Conservation (phyloP, 441 rosid species). For the Euphorbia celastroides region DNA sequence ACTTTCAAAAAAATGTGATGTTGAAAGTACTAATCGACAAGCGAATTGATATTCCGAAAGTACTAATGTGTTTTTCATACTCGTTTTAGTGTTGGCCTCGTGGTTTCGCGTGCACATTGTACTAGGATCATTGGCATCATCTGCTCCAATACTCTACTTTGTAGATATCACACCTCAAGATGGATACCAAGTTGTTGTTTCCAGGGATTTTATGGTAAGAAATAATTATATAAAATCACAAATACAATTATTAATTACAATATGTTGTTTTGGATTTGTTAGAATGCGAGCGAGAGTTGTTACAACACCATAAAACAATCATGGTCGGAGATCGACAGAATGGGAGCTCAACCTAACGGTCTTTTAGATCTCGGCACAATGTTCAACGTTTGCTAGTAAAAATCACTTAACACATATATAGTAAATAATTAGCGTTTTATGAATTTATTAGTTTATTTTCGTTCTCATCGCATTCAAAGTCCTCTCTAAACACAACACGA, state of each 20-base stretch:
- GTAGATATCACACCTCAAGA: slow-evolving; percentile 38
- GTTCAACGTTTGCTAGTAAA: slow-evolving; percentile 9
- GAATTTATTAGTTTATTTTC: too few relatives aligned
- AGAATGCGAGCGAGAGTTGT: slow-evolving; percentile 23
- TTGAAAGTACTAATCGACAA: too few relatives aligned
- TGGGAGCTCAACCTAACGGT: slow-evolving; percentile 5
- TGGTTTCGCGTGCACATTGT: slow-evolving; percentile 53
- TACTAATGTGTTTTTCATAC: too few relatives aligned
- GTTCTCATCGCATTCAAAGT: not conserved
- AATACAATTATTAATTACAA: too few relatives aligned
- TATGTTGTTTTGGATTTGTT: not conserved
- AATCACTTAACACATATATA: too few relatives aligned
- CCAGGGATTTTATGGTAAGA: slow-evolving; percentile 46
- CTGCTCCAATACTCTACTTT: slow-evolving; percentile 23
- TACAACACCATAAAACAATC: slow-evolving; percentile 17
- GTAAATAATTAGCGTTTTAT: too few relatives aligned
- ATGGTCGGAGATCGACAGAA: not conserved
- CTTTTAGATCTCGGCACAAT: not conserved
- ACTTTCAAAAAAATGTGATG: too few relatives aligned
- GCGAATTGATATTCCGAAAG: too few relatives aligned
- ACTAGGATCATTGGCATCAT: slow-evolving; percentile 52
- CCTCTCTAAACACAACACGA: slow-evolving; percentile 12
- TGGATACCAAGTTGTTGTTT: slow-evolving; percentile 37
- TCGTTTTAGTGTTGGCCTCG: slow-evolving; percentile 36
- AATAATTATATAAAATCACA: too few relatives aligned